These are phyloP conservation scores for Monosporozyma aquatica DNA, from an alignment of 805 yeast genomes.

Conservation along the genomic window DNA sequence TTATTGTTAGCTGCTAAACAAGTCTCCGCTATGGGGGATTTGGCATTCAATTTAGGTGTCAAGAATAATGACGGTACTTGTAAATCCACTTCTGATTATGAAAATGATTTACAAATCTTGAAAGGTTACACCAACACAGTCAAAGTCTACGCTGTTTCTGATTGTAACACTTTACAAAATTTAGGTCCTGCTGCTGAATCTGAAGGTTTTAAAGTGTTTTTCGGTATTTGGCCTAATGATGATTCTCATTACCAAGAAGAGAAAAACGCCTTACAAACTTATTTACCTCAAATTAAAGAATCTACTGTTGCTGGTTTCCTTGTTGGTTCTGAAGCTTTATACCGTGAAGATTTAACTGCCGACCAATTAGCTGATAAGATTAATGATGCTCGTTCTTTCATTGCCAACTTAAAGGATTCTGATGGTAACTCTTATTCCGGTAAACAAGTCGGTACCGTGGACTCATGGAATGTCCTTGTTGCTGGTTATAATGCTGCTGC, in stretches of 20 bases:
- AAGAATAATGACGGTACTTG: conserved; percentile 66
- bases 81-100: conserved; percentile 64
- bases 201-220: conserved; percentile 64
- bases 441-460: conserved; percentile 84
- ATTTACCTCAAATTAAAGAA: conserved; percentile 65
- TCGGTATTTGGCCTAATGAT: conserved; percentile 94
- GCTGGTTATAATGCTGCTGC: conserved; percentile 67
- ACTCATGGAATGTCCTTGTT: conserved; percentile 89
- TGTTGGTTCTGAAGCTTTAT: conserved; percentile 93
- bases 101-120: conserved; percentile 53
- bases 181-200: conserved; percentile 81
- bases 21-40: conserved; percentile 53
- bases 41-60: conserved; percentile 85
- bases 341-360: conserved; percentile 81
- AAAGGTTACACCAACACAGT: conserved; percentile 52
- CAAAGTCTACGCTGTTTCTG: conserved; percentile 87
- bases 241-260: conserved; percentile 68
- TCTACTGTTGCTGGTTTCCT: conserved; percentile 65
- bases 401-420: conserved; percentile 60
- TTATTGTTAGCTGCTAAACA: conserved; percentile 34
- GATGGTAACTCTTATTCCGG: conserved; percentile 68
- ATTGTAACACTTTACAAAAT: conserved; percentile 78
- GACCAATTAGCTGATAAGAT: conserved; percentile 61
- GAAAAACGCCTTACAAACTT: conserved; percentile 55
- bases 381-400: conserved; percentile 46